Percentiles rank a stretch among this genome's conserved stretches.
These are phyloP conservation scores for Brassica balearica DNA, from an alignment of 441 rosid genomes.

Conservation along the genomic window DNA sequence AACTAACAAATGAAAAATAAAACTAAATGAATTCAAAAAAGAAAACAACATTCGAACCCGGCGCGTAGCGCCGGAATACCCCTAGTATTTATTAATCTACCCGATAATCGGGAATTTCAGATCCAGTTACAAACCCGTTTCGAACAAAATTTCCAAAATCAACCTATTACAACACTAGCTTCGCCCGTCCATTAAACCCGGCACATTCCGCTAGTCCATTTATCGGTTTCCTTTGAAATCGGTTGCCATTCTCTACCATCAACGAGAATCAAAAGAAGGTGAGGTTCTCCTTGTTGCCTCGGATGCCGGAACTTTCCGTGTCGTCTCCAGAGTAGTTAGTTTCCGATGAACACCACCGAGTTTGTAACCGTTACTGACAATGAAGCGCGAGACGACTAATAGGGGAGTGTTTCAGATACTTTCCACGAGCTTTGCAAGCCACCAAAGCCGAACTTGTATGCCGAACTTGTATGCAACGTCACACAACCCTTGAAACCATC, in stretches of 20 bases:
- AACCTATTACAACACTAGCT: not conserved
- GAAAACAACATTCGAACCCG: too few species aligned
- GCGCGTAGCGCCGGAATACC: too few species aligned
- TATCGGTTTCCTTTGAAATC: not conserved
- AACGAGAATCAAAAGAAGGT: not conserved
- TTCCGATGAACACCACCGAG: not conserved
- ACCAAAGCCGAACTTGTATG: not conserved
- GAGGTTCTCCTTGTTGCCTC: not conserved
- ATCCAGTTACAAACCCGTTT: not conserved
- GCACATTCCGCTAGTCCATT: not conserved
- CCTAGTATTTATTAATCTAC: too few species aligned
- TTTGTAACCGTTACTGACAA: not conserved
- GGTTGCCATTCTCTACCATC: not conserved
- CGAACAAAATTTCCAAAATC: not conserved
- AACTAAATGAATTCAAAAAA: too few species aligned
- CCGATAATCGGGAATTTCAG: not conserved
- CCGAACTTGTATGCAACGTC: not conserved
- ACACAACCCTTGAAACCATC: not conserved
- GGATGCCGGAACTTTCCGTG: not conserved
- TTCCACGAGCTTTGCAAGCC: not conserved
- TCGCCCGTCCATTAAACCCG: not conserved
- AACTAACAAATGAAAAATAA: too few species aligned
- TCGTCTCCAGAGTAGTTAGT: too few species aligned
- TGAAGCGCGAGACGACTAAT: not conserved
- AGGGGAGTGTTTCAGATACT: not conserved